Conservation (phyloP, 2,329 filamentous ascomycete genomes). For the Aspergillus vadensis region DNA sequence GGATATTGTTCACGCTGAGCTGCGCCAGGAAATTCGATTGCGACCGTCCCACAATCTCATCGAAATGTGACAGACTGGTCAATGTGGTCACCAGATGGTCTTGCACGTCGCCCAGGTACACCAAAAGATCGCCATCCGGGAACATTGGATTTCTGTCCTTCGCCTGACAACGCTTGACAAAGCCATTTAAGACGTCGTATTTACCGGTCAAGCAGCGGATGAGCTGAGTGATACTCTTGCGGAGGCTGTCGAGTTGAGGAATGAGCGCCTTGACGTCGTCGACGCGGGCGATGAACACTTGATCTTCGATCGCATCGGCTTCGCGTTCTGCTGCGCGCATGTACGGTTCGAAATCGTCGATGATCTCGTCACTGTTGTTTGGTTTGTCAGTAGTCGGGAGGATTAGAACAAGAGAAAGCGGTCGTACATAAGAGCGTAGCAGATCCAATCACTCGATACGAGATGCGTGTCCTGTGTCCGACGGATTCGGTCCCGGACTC, state of each 20-base stretch:
- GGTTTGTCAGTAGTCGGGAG: not conserved
- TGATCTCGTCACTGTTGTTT: constrained; percentile 76
- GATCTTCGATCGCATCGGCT: constrained; percentile 89
- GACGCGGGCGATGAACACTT: constrained; percentile 85
- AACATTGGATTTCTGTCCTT: constrained; percentile 84
- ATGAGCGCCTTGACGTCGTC: constrained; percentile 86
- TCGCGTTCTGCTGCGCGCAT: constrained; percentile 81
- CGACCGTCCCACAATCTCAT: constrained; percentile 90
- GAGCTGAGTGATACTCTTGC: constrained; percentile 89
- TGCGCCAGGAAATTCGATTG: constrained; percentile 96
- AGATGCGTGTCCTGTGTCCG: constrained; percentile 89
- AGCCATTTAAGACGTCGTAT: constrained; percentile 92
- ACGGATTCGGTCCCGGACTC: constrained; percentile 85
- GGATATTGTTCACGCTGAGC: constrained; percentile 85
- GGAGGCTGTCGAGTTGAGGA: constrained; percentile 79
- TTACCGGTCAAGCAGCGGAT: constrained; percentile 90
- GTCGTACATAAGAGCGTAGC: constrained; percentile 89
- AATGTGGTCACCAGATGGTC: constrained; percentile 99
- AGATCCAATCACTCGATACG: constrained; percentile 95
- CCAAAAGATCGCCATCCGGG: constrained; percentile 87
- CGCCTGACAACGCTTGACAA: constrained; percentile 90
- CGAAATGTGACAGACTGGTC: constrained; percentile 87
- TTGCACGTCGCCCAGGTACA: constrained; percentile 95
- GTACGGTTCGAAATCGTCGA: constrained; percentile 87
- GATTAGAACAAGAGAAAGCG: not conserved